Conservation (phyloP, 495 filamentous ascomycete genomes). For the Talaromyces nanjingensis region DNA sequence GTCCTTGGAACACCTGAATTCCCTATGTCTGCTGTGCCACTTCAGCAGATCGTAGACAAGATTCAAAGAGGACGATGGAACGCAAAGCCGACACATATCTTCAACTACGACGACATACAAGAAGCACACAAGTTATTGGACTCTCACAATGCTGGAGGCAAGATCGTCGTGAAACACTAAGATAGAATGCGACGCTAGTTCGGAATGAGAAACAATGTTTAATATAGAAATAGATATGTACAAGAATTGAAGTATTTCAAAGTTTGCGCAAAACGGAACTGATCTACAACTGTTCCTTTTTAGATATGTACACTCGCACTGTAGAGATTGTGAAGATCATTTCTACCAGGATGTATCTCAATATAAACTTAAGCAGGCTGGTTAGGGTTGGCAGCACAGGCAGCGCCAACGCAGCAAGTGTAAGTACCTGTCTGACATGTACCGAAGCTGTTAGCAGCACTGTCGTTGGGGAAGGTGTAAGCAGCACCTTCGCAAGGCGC, state of each 20-base stretch:
- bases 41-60: too few relatives aligned
- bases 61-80: too few relatives aligned
- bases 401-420: conserved; percentile 24
- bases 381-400: conserved; percentile 5
- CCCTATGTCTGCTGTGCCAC: too few relatives aligned
- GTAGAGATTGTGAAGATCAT: background rate
- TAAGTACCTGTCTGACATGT: conserved; percentile 8
- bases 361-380: conserved; percentile 24
- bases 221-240: background rate
- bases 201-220: too few relatives aligned
- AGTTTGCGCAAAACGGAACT: background rate
- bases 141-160: too few relatives aligned
- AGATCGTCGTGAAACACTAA: too few relatives aligned
- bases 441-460: conserved; percentile 15
- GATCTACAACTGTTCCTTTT: conserved; percentile 42
- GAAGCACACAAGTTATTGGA: too few relatives aligned
- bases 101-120: too few relatives aligned
- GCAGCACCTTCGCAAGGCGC: conserved; percentile 18
- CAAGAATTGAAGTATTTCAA: background rate
- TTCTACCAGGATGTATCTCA: conserved; percentile 3
- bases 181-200: too few relatives aligned
- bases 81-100: too few relatives aligned
- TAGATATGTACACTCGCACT: conserved; percentile 8
- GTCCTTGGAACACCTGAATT: too few relatives aligned
- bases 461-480: conserved; percentile 23